Evolutionary conservation across 73 alveolate species (phyloP), one percentile per base, ranked within the genome.

Genomic region (Diophrys sp.): DNA sequence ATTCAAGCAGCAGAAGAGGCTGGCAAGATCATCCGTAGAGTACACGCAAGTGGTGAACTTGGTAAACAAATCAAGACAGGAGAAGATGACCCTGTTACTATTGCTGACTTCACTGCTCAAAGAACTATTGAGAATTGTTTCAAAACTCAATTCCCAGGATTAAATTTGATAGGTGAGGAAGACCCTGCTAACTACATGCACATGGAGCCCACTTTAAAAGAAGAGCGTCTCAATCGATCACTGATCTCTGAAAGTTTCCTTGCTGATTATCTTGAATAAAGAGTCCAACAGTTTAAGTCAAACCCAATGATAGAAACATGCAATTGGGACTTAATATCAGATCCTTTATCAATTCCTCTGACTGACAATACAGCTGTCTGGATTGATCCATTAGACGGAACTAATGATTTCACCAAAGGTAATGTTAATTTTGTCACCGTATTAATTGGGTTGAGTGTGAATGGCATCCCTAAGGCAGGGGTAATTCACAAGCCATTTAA

Each of bases 301-400:
- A n/a, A n/a, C n/a, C n/a, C n/a, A n/a, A n/a, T n/a, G n/a, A n/a
- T n/a, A n/a, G n/a, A n/a, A n/a, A n/a, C n/a, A n/a, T n/a, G n/a
- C n/a, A n/a, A n/a, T n/a, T n/a, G n/a, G n/a, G n/a, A n/a, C n/a
- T n/a, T n/a, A n/a, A n/a, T n/a, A n/a, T n/a, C n/a, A n/a, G n/a
- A n/a, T n/a, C 62, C 62, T 44, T 18, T 44, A 44, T 44, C 5
- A 5, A 44, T 44, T 18, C n/a, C 5, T 18, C n/a, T n/a, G n/a
- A 44, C 62, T 44, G 18, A 44, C 5, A 18, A 44, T 18, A 18
- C 62, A 44, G 62, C 62, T 44, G 81, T 73, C 30, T 94, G 98
- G 98, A 83, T 92, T 74, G 98, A 94, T 74, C 98, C 98, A 1
- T 70, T 94, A 71, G 98, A 94, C 78, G 98, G 98, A 29, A 94